Conservation (phyloP, 768 basidiomycete species). For the Pleurotus tuber-regium region DNA sequence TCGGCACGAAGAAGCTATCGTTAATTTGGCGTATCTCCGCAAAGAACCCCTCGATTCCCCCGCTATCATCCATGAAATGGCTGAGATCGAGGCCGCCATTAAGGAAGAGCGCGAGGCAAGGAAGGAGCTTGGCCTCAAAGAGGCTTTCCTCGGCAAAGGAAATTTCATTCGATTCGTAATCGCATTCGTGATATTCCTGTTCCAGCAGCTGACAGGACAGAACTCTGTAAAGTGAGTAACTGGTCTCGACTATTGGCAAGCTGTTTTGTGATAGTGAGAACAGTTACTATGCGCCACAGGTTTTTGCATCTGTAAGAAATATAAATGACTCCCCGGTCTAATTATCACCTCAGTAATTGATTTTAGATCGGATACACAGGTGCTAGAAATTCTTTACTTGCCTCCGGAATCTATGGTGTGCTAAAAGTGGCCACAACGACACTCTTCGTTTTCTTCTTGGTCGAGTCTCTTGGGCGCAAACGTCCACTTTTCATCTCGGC, state of each 20-base stretch:
- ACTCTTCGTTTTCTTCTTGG: slow-evolving; percentile 64
- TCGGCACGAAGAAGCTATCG: slow-evolving; percentile 47
- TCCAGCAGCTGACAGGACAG: slow-evolving; percentile 85
- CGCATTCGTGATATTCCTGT: slow-evolving; percentile 72
- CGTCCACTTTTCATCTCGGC: slow-evolving; percentile 69
- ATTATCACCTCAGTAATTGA: slow-evolving; percentile 5
- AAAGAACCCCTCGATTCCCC: slow-evolving; percentile 37
- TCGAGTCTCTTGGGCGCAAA: slow-evolving; percentile 67
- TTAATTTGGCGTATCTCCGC: slow-evolving; percentile 66
- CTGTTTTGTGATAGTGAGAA: background rate
- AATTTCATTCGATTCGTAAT: slow-evolving; percentile 84
- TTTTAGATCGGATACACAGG: slow-evolving; percentile 64
- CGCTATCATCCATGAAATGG: slow-evolving; percentile 57
- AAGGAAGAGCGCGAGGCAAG: slow-evolving; percentile 68
- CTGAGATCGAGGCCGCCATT: slow-evolving; percentile 82
- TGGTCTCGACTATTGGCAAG: background rate
- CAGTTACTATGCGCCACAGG: slow-evolving; percentile 71
- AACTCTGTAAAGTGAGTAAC: slow-evolving; percentile 60
- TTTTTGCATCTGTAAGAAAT: slow-evolving; percentile 56
- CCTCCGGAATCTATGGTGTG: slow-evolving; percentile 67
- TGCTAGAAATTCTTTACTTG: slow-evolving; percentile 57
- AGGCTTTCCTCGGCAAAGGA: slow-evolving; percentile 79
- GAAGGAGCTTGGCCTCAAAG: slow-evolving; percentile 56
- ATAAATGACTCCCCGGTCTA: background rate
- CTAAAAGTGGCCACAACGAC: slow-evolving; percentile 67